Evolutionary conservation across 2,329 filamentous ascomycete species (phyloP).

Genomic region (Phoma sp.): DNA sequence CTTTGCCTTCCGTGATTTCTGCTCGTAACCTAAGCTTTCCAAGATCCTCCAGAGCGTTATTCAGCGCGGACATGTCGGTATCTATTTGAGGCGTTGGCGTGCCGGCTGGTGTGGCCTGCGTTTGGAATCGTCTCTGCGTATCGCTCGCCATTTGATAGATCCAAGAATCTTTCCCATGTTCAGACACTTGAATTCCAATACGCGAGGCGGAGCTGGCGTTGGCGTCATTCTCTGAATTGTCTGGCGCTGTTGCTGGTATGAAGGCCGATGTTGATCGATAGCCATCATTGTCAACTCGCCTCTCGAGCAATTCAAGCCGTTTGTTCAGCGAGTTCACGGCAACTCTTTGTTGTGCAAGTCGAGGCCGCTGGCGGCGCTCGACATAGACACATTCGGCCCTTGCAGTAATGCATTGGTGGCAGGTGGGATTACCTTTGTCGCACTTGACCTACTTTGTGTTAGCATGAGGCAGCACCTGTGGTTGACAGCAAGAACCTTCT

Average conservation of each 20-base stretch:
- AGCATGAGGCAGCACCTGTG: neutral
- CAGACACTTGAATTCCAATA: neutral
- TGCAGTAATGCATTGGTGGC: constrained; percentile 35
- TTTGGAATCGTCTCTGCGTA: constrained; percentile 31
- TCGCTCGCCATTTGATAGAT: constrained; percentile 38
- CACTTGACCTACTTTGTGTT: constrained; percentile 33
- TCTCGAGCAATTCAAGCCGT: constrained; percentile 35
- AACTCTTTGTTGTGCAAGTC: constrained; percentile 30
- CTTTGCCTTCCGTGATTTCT: constrained; percentile 12
- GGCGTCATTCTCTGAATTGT: neutral
- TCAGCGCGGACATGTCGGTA: constrained; percentile 34
- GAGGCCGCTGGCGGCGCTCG: constrained; percentile 33
- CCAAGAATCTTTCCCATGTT: constrained; percentile 21
- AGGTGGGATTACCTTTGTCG: constrained; percentile 31
- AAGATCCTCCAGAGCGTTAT: constrained; percentile 36
- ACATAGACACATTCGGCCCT: constrained; percentile 36
- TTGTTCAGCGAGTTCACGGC: constrained; percentile 28
- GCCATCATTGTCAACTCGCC: constrained; percentile 20
- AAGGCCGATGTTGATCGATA: constrained; percentile 6
- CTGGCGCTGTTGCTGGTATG: constrained; percentile 1
- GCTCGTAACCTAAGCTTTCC: constrained; percentile 32
- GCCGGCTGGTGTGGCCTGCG: constrained; percentile 24
- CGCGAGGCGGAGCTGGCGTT: neutral
- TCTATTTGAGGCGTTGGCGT: constrained; percentile 32
- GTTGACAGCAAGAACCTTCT: constrained; percentile 10